These are phyloP conservation scores for Dinochytrium kinnereticum DNA, from an alignment of 371 early-diverging fungal species.

Conservation along the genomic window DNA sequence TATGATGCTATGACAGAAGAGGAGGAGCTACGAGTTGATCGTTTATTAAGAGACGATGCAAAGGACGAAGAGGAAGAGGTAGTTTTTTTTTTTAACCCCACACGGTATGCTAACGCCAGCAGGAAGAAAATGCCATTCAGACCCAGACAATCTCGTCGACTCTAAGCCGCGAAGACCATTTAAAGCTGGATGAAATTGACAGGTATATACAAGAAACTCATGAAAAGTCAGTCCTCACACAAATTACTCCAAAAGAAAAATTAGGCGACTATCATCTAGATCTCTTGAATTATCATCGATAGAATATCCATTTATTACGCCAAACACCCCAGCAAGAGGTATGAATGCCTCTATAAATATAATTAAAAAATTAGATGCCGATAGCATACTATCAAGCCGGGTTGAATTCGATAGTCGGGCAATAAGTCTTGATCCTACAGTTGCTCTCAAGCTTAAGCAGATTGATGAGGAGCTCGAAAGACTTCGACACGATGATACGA, in stretches of 20 bases:
- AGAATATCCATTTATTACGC: not conserved
- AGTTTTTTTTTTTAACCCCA: too few species aligned
- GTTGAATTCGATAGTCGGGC: not conserved
- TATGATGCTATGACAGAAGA: constrained; percentile 56
- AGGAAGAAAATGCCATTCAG: too few species aligned
- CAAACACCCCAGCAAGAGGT: not conserved
- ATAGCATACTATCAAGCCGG: not conserved
- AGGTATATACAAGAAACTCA: not conserved
- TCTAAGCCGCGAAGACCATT: not conserved
- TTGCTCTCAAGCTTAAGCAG: not conserved
- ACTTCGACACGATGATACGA: not conserved
- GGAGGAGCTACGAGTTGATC: constrained; percentile 49
- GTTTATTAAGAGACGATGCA: not conserved
- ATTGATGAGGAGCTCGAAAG: not conserved
- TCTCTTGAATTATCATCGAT: not conserved
- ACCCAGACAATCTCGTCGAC: not conserved
- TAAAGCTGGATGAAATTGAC: constrained; percentile 5
- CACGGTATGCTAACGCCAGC: too few species aligned
- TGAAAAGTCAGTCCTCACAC: too few species aligned
- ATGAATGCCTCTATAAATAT: not conserved
- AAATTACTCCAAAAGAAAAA: not conserved
- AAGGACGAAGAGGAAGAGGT: not conserved
- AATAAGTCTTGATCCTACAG: not conserved
- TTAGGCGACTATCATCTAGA: not conserved
- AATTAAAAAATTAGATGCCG: not conserved